A percentile compares a stretch with the other conserved stretches of the same genome.
phyloP scores from a whole-genome alignment of 148 eudicot species.

The Chenopodium berlandieri region DNA sequence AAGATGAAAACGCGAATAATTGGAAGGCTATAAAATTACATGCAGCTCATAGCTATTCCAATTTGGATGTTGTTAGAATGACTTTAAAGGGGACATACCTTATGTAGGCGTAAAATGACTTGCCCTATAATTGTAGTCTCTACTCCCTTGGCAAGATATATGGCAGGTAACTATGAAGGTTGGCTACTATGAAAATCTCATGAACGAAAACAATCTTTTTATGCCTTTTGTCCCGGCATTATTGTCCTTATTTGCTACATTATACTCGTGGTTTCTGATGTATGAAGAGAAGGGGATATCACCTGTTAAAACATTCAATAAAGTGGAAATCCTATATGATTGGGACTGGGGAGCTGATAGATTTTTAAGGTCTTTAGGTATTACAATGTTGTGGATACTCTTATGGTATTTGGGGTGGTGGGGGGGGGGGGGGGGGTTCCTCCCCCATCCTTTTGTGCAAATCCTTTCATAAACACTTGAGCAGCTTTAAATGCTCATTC shows the following conservation, averaged over 20 bases:
- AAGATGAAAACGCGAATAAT: background rate
- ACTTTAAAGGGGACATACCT: background rate
- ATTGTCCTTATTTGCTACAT: background rate
- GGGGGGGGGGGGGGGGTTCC: background rate
- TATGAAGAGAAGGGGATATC: background rate
- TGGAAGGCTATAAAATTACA: background rate
- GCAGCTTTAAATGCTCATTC: background rate
- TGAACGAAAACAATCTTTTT: too few species aligned
- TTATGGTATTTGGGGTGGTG: background rate
- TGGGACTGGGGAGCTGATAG: background rate
- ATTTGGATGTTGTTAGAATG: background rate
- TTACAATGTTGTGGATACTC: background rate
- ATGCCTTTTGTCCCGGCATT: background rate
- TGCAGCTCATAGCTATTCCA: too few species aligned
- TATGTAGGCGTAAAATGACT: too few species aligned
- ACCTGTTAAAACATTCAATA: background rate
- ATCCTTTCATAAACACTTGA: background rate
- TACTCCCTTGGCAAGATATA: too few species aligned
- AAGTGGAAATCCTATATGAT: background rate
- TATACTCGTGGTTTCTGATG: too few species aligned
- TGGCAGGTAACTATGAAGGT: too few species aligned
- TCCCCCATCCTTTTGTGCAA: background rate
- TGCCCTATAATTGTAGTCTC: too few species aligned
- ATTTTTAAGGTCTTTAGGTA: background rate
- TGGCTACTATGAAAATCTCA: too few species aligned